Base-by-base conservation (phyloP, 176 grass and related monocot species). In the Themeda triandra region DNA sequence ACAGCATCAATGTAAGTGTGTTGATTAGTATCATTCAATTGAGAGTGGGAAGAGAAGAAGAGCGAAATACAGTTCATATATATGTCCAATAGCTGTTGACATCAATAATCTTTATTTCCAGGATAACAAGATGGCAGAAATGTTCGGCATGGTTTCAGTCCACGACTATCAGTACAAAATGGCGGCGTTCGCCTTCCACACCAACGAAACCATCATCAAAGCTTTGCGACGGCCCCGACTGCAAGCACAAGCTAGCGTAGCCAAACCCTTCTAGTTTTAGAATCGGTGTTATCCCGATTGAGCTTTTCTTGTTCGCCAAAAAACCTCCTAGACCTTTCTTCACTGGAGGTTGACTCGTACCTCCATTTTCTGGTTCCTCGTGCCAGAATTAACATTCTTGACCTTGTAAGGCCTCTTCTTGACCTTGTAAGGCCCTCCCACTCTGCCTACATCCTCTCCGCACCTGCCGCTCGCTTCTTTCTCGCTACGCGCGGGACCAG, bases 381-480 rank as follows among this genome's bases (percentile, higher is more conserved):
- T 48, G 21, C 35, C 35, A 82, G 40, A 29, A 75, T 40, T 36
- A 30, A 19, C 6, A 13, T 94, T 92, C 92, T 92, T 94, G 89
- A 94, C 74, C 89, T 94, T 94, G 87, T 87, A 91, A 94, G 87
- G 15, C 87, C 87, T 92, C 49, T 94, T 94, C 89, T 94, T 94
- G 89, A 94, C 81, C 92, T 94, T 92, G 87, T 87, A 94, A 94
- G 92, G 27, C 87, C 87, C 69, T 65, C 3, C 21, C 18, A 39
- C 31, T 19, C 5, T 1, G 3, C 23, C 31, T 51, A 6, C 4
- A 39, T 72, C 21, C 15, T 79, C 5, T 0, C 17, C 2, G 0
- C 41, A 35, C 4, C 29, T 11, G 11, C 5, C 1, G 0, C 6
- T 4, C 4, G 1, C 8, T 11, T 86, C 64, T 18, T 90, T 25